phyloP scores from a whole-genome alignment of 2,329 filamentous ascomycete genomes.

The Hypoxylon sp. region DNA sequence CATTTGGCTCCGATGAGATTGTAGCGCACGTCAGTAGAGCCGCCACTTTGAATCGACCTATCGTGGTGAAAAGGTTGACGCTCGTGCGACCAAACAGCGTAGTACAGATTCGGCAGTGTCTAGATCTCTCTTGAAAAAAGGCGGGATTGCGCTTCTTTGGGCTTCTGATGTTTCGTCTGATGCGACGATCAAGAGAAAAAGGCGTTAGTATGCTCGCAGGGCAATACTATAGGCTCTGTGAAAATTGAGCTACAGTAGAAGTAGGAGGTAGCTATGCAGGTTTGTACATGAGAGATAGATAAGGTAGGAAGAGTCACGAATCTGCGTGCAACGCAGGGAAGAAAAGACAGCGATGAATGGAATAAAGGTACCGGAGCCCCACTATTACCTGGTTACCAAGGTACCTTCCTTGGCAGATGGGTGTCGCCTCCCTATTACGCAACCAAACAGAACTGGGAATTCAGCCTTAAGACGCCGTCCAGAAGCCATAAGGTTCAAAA shows the following conservation, averaged over 20 bases:
- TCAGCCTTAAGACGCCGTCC: neutral
- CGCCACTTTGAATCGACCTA: conserved; percentile 46
- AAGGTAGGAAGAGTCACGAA: conserved; percentile 4
- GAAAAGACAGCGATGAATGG: conserved; percentile 19
- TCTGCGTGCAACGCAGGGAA: conserved; percentile 16
- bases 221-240: conserved; percentile 4
- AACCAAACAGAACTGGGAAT: neutral
- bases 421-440: neutral
- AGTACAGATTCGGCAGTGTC: conserved; percentile 6
- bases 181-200: conserved; percentile 4
- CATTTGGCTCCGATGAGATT: conserved; percentile 51
- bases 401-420: neutral
- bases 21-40: conserved; percentile 18
- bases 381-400: conserved; percentile 11
- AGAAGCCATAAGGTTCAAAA: neutral
- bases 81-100: conserved; percentile 3
- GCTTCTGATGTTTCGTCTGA: neutral
- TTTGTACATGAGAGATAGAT: conserved; percentile 3
- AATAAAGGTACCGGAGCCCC: conserved; percentile 12
- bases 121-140: conserved; percentile 9
- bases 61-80: conserved; percentile 11
- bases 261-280: conserved; percentile 10
- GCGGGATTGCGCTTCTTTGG: conserved; percentile 4
- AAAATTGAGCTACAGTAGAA: neutral
- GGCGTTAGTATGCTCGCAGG: conserved; percentile 1